phyloP scores from a whole-genome alignment of 1,139 yeast genomes.

The Taiozyma sp. region DNA sequence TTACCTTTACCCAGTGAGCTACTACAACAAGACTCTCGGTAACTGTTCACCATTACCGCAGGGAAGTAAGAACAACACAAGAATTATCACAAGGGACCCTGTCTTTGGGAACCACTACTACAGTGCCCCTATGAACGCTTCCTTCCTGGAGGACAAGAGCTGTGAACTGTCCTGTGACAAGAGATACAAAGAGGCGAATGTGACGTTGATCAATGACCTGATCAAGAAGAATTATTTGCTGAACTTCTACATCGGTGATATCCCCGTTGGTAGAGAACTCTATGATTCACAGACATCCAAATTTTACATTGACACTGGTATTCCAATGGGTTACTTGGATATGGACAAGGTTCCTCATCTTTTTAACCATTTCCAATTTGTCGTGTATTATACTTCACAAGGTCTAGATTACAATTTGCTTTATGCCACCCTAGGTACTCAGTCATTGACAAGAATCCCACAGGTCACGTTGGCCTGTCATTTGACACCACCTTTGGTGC shows the following conservation, averaged over 20 bases:
- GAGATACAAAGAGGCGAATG: slow-evolving; percentile 18
- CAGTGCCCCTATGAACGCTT: slow-evolving; percentile 20
- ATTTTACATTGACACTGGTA: slow-evolving; percentile 22
- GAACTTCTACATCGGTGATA: slow-evolving; percentile 24
- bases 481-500: slow-evolving; percentile 20
- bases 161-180: slow-evolving; percentile 20
- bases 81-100: slow-evolving; percentile 10
- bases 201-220: slow-evolving; percentile 20
- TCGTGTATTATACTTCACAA: slow-evolving; percentile 18
- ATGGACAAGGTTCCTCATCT: slow-evolving; percentile 23
- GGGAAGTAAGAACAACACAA: not conserved
- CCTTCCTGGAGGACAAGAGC: slow-evolving; percentile 9
- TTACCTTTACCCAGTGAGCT: slow-evolving; percentile 22
- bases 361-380: slow-evolving; percentile 26
- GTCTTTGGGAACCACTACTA: slow-evolving; percentile 16
- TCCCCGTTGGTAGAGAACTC: slow-evolving; percentile 24
- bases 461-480: slow-evolving; percentile 17
- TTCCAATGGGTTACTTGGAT: slow-evolving; percentile 26
- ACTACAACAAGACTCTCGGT: slow-evolving; percentile 19
- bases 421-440: slow-evolving; percentile 21
- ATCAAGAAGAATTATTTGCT: slow-evolving; percentile 24
- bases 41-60: slow-evolving; percentile 17
- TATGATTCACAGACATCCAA: slow-evolving; percentile 22
- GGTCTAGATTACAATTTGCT: slow-evolving; percentile 20
- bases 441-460: slow-evolving; percentile 21